These are phyloP conservation scores for Sutorius australiensis DNA, from an alignment of 768 basidiomycete genomes.

Conservation along the genomic window DNA sequence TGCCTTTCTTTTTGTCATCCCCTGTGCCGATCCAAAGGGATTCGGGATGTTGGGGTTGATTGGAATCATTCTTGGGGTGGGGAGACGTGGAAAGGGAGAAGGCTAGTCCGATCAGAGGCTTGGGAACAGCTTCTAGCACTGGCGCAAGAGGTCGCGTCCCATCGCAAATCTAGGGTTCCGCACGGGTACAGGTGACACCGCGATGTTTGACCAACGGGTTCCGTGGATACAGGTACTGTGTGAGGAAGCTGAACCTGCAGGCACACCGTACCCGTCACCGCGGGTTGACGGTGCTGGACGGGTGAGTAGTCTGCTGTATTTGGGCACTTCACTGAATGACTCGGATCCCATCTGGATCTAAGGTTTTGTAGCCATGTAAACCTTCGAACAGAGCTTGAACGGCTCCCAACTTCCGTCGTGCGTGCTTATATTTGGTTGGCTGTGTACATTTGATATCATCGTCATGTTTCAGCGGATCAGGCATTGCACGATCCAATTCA, in stretches of 20 bases:
- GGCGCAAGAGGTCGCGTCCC: conserved; percentile 2
- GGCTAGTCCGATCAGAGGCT: conserved; percentile 52
- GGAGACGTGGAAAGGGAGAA: conserved; percentile 74
- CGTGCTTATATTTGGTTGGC: conserved; percentile 7
- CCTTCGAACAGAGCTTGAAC: no score
- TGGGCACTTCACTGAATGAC: no score
- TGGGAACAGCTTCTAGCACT: conserved; percentile 51
- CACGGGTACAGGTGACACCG: no score
- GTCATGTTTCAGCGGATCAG: conserved; percentile 15
- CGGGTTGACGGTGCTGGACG: no score
- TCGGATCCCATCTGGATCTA: no score
- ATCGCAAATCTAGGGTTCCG: not conserved
- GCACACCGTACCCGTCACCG: no score
- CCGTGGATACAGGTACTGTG: no score
- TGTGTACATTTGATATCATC: conserved; percentile 18
- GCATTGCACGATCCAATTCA: conserved; percentile 14
- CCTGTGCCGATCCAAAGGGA: conserved; percentile 88
- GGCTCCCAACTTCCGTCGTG: conserved; percentile 1
- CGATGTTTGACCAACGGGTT: no score
- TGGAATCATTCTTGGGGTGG: conserved; percentile 65
- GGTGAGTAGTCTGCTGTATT: no score
- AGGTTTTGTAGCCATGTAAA: no score
- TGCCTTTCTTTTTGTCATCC: conserved; percentile 89
- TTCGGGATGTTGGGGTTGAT: conserved; percentile 95
- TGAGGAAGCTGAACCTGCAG: no score